A percentile compares a stretch with the other conserved stretches of the same genome.
These are phyloP conservation scores for Arthrinium puccinioides DNA, from an alignment of 2,329 filamentous ascomycete genomes.

Conservation along the genomic window DNA sequence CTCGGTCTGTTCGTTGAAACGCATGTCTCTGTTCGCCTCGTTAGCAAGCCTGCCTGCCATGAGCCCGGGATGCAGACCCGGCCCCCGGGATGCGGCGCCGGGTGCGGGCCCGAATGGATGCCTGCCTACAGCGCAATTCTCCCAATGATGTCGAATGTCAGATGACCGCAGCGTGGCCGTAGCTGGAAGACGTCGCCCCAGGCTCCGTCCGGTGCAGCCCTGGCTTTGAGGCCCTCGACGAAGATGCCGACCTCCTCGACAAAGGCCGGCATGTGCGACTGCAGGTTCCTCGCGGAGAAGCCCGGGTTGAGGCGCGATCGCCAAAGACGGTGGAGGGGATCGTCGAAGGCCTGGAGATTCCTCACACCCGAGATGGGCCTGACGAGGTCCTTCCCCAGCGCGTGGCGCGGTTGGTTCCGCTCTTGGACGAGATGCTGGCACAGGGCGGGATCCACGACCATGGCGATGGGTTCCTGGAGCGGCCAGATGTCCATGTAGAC, in stretches of 20 bases:
- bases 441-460: slow-evolving; percentile 25
- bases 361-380: slow-evolving; percentile 17
- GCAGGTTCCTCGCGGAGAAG: slow-evolving; percentile 24
- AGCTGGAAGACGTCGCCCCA: slow-evolving; percentile 13
- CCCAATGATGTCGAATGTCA: slow-evolving; percentile 15
- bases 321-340: slow-evolving; percentile 25
- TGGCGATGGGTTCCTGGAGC: slow-evolving; percentile 19
- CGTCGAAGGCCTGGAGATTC: slow-evolving; percentile 25
- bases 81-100: no score
- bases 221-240: slow-evolving; percentile 10
- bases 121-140: slow-evolving; percentile 13
- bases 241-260: slow-evolving; percentile 16
- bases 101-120: no score
- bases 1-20: slow-evolving; percentile 3
- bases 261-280: slow-evolving; percentile 19
- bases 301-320: slow-evolving; percentile 25
- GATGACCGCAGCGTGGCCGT: slow-evolving; percentile 11
- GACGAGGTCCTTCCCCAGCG: slow-evolving; percentile 12
- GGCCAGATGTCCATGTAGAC: slow-evolving; percentile 26
- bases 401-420: slow-evolving; percentile 20
- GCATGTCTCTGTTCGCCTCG: slow-evolving; percentile 2
- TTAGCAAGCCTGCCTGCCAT: neutral
- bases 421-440: slow-evolving; percentile 24
- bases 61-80: no score
- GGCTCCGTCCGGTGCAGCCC: slow-evolving; percentile 5